Evolutionary conservation across 208 protist species (phyloP).

Genomic region (Acanthamoeba castellanii): DNA sequence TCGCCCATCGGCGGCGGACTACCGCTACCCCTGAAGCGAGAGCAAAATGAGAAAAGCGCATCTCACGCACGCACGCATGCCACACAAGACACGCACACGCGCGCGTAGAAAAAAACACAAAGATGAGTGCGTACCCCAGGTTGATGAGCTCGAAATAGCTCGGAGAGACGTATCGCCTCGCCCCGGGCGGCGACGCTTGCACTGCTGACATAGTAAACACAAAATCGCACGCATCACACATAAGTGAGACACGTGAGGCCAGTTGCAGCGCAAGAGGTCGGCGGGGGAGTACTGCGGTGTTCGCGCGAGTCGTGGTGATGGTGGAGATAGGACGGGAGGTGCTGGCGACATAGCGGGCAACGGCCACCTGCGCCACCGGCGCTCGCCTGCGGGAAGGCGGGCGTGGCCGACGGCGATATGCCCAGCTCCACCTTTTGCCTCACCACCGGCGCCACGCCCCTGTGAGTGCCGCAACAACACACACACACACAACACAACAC

Average conservation of each 20-base stretch:
- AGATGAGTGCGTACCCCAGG: background rate
- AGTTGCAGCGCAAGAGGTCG: background rate
- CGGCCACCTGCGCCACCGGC: background rate
- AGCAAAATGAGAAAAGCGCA: background rate
- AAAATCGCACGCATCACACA: no score
- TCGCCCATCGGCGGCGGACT: background rate
- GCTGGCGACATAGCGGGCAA: constrained; percentile 1
- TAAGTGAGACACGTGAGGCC: background rate
- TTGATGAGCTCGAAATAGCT: constrained; percentile 22
- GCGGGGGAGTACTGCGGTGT: background rate
- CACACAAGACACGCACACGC: background rate
- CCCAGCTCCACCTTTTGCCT: background rate
- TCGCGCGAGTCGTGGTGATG: background rate
- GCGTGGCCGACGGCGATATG: background rate
- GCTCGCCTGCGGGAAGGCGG: background rate
- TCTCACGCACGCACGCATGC: no score
- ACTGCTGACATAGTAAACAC: background rate
- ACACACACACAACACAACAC: background rate
- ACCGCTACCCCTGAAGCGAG: background rate
- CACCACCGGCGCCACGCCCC: background rate
- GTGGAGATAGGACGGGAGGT: background rate
- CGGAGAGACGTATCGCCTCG: background rate
- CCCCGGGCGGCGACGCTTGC: background rate
- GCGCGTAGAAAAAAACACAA: no score
- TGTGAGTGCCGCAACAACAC: no score